Evolutionary conservation across 1,284 basidiomycete species (phyloP), one percentile per base, ranked within the genome.

Genomic region (Bjerkandera adusta): DNA sequence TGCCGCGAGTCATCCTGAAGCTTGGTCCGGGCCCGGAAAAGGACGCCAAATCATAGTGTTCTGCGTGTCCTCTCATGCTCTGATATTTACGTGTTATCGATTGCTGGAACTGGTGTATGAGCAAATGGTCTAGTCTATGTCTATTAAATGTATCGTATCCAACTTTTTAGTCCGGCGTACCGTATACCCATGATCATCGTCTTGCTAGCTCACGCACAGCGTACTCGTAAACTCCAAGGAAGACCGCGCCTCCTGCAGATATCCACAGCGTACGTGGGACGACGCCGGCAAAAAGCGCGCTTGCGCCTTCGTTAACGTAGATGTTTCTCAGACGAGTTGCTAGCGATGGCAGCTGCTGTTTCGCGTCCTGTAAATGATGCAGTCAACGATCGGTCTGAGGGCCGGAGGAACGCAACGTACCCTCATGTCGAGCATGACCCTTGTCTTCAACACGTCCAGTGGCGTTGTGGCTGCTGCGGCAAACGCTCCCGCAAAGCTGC

Each of bases 251-350:
- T 4, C 97, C 97, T 1, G 92, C 83, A 2, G 92, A 93, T 60
- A 99, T 98, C 87, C 95, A 97, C 44, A 97, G 67, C 32, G 93
- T 97, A 56, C 97, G 78, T 15, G 96, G 97, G 7, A 96, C 78
- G 36, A 91, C 81, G 4, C 97, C 97, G 3, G 86, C 71, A 63
- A 97, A 98, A 2, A 99, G 74, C 1, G 89, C 90, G 29, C 66
- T 70, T 1, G 73, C 45, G 1, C 96, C 97, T 66, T 97, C 95
- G 1, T 70, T 69, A 3, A 65, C 57, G 54, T 89, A 86, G 48
- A 99, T 95, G 10, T 74, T 69, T 45, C 66, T 61, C 26, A 90
- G 68, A 30, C 89, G 77, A 1, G 64, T 65, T 0, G 71, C 55
- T 35, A 89, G 66, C 1, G 80, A 80, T 4, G 78, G 81, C 15